phyloP scores from a whole-genome alignment of 129 eudicot species.

The Pittosporum tobira region DNA sequence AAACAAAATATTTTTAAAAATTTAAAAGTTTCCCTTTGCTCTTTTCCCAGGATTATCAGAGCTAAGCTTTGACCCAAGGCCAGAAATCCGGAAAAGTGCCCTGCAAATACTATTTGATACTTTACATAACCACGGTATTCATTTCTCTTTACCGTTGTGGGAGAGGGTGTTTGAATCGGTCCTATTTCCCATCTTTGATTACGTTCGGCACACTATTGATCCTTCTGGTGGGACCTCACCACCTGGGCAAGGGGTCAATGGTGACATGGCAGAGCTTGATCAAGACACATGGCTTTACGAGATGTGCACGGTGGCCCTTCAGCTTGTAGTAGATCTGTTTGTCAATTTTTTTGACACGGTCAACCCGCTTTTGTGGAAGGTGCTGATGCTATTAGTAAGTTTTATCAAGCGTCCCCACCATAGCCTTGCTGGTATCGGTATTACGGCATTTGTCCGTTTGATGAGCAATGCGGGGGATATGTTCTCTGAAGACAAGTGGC shows the following conservation, averaged over 20 bases:
- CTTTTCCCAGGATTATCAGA: constrained; percentile 82
- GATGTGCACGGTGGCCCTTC: constrained; percentile 92
- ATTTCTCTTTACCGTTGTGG: constrained; percentile 84
- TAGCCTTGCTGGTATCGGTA: constrained; percentile 96
- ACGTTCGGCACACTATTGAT: constrained; percentile 79
- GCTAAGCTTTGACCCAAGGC: constrained; percentile 94
- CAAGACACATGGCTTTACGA: constrained; percentile 96
- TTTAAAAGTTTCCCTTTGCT: too few species aligned
- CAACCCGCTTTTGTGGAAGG: constrained; percentile 74
- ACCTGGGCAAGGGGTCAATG: constrained; percentile 33
- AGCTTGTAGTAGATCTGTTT: constrained; percentile 87
- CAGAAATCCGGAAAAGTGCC: constrained; percentile 89
- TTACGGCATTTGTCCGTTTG: constrained; percentile 93
- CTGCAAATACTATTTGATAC: constrained; percentile 90
- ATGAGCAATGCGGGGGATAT: constrained; percentile 86
- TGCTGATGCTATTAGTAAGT: constrained; percentile 60
- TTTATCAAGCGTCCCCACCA: constrained; percentile 95
- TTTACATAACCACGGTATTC: constrained; percentile 85
- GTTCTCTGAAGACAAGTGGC: constrained; percentile 90
- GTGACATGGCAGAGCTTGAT: constrained; percentile 55
- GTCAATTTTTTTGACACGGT: constrained; percentile 81
- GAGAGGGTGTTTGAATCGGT: constrained; percentile 87
- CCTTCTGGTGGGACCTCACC: constrained; percentile 52
- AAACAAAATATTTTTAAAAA: too few species aligned
- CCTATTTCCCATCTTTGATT: constrained; percentile 88